A percentile compares a stretch with the other conserved stretches of the same genome.
Evolutionary conservation across 2,329 filamentous ascomycete genomes (phyloP).

Genomic region (Alternaria brassicicola): DNA sequence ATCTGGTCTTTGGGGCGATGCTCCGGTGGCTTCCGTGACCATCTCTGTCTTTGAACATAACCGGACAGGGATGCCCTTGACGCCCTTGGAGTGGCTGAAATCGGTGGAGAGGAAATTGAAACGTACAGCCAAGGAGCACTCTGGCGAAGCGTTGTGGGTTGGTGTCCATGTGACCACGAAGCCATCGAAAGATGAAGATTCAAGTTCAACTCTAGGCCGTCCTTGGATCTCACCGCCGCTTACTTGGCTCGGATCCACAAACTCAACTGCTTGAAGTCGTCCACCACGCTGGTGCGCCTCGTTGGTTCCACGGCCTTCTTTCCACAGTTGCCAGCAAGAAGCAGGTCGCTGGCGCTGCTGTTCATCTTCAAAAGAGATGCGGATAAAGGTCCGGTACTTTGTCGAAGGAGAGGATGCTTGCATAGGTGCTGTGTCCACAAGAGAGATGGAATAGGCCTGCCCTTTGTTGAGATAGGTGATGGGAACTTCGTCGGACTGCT

Average conservation of each 20-base stretch:
- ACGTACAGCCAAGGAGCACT: conserved; percentile 86
- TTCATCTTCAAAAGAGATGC: conserved; percentile 97
- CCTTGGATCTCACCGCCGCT: conserved; percentile 58
- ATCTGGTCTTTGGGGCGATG: conserved; percentile 48
- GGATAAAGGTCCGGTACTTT: conserved; percentile 86
- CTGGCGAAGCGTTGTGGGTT: conserved; percentile 66
- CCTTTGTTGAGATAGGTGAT: conserved; percentile 99
- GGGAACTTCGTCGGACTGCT: conserved; percentile 85
- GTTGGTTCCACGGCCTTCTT: conserved; percentile 92
- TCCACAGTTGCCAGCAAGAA: conserved; percentile 90
- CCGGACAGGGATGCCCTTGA: conserved; percentile 94
- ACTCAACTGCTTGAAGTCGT: conserved; percentile 93
- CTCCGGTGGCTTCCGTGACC: conserved; percentile 60
- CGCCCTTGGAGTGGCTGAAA: conserved; percentile 97
- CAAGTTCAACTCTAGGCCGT: conserved; percentile 56
- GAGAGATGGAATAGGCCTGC: conserved; percentile 86
- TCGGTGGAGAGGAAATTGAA: conserved; percentile 99
- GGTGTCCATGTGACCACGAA: conserved; percentile 92
- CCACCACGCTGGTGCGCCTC: conserved; percentile 94
- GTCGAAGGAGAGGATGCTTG: conserved; percentile 62
- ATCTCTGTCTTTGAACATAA: conserved; percentile 88
- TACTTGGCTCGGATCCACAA: conserved; percentile 70
- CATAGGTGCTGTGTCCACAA: conserved; percentile 75
- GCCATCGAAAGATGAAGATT: conserved; percentile 82
- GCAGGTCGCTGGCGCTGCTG: conserved; percentile 84